phyloP scores from a whole-genome alignment of 768 basidiomycete species.

The Tricholoma terreum region DNA sequence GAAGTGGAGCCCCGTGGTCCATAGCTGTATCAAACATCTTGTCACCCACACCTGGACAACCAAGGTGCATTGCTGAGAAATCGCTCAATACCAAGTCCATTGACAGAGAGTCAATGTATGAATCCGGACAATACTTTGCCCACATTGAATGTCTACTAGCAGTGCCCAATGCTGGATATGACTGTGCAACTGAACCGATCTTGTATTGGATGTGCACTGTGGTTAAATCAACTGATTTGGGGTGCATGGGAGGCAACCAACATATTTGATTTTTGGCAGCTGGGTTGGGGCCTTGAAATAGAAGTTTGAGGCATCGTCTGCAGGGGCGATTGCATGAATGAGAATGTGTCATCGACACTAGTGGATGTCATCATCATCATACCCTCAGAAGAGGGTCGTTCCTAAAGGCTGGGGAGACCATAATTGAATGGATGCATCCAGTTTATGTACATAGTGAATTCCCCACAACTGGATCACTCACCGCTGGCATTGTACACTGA shows the following conservation, averaged over 20 bases:
- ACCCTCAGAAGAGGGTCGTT: constrained; percentile 58
- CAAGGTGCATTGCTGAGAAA: constrained; percentile 52
- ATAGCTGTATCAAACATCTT: constrained; percentile 82
- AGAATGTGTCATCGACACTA: constrained; percentile 70
- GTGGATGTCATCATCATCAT: constrained; percentile 53
- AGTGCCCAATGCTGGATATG: constrained; percentile 52
- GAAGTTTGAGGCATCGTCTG: constrained; percentile 71
- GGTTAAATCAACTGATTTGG: constrained; percentile 71
- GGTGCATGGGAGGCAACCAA: constrained; percentile 56
- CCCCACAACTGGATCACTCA: no score
- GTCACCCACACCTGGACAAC: constrained; percentile 75
- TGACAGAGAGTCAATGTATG: no score
- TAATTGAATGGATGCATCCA: constrained; percentile 86
- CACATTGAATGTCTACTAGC: constrained; percentile 56
- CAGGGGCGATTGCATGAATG: constrained; percentile 46
- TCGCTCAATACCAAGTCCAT: constrained; percentile 55
- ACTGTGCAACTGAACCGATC: constrained; percentile 54
- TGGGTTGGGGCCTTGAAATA: constrained; percentile 59
- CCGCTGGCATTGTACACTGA: no score
- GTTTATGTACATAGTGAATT: no score
- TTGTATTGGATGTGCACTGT: constrained; percentile 61
- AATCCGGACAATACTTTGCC: constrained; percentile 57
- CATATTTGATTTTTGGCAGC: constrained; percentile 60
- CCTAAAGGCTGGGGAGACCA: constrained; percentile 48
- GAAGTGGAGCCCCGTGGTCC: no score